Base-by-base conservation (phyloP, 2,329 filamentous ascomycete genomes). In the Fusarium sp. region DNA sequence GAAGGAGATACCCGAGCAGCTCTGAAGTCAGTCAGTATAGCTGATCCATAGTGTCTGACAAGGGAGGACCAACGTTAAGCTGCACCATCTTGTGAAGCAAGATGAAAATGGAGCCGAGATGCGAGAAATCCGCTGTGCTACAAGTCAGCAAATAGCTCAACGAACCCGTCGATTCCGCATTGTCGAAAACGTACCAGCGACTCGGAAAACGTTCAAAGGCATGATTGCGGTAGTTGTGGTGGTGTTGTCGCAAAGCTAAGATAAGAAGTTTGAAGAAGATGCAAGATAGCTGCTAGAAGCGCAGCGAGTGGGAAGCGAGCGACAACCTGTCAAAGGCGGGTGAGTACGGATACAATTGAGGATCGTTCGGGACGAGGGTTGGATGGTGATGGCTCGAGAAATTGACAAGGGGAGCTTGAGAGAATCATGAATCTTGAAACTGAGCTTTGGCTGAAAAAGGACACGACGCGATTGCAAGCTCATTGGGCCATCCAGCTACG, bases 1-100 rank as follows among this genome's bases (percentile, higher is more conserved):
- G 89, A 99, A 98, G 21, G 96, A 99, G 84, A 99, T 96, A 78
- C 96, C 96, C 46, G 96, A 92, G 82, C 95, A 97, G 87, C 95
- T 98, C 96, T 98, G 81, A n/a, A 62, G 53, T 35, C 33, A 52
- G 30, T 68, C 42, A 71, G 79, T 78, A 68, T 78, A 69, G 52
- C 54, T 47, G 52, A 58, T 64, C 40, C 32, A 42, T 57, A 33
- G 25, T 33, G 40, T 46, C 42, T 57, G 69, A 52, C 38, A 63
- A 70, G 72, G 72, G 35, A 19, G 44, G 59, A 66, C 91, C 71
- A 87, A 98, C 96, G 81, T 94, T 97, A 50, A 96, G 92, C 81
- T 93, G 91, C 78, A 92, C 92, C 95, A 99, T 99, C 88, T 99
- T 99, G 82, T 97, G 95, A 72, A 99, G 88, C 71, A 99, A 88